Percentiles rank a stretch among this genome's conserved stretches.
phyloP scores from a whole-genome alignment of 192 early-diverging fungal species.

The Dissophora ornata region DNA sequence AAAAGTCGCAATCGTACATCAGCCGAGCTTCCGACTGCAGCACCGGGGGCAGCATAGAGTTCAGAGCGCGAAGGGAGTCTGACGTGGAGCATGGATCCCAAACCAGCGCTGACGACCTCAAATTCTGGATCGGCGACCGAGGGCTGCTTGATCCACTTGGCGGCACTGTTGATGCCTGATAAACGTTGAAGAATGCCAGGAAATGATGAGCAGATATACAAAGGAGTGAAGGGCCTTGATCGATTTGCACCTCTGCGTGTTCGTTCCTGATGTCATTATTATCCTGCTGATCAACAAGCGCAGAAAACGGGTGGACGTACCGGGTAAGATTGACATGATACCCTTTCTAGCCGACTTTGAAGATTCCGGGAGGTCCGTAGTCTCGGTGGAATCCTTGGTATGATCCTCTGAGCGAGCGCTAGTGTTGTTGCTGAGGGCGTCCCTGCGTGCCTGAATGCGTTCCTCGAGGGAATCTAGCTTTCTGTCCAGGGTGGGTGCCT shows the following conservation, averaged over 20 bases:
- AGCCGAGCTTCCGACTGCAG: constrained; percentile 63
- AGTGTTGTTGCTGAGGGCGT: constrained; percentile 13
- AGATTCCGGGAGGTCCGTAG: not conserved
- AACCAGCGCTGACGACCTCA: constrained; percentile 63
- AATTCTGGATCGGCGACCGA: constrained; percentile 63
- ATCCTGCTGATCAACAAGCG: not conserved
- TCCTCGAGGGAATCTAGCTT: constrained; percentile 52
- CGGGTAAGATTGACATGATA: constrained; percentile 52
- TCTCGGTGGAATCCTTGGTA: not conserved
- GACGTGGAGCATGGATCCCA: constrained; percentile 57
- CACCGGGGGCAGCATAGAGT: constrained; percentile 63
- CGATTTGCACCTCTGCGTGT: too few species aligned
- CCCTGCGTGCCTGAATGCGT: constrained; percentile 52
- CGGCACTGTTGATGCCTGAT: constrained; percentile 53
- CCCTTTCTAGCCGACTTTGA: constrained; percentile 38
- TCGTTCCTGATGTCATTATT: constrained; percentile 9
- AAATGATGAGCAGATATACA: not conserved
- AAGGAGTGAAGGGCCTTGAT: too few species aligned
- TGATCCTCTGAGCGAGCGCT: constrained; percentile 16
- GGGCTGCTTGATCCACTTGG: constrained; percentile 54
- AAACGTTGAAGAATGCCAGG: not conserved
- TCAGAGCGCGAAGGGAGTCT: constrained; percentile 64
- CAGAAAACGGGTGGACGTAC: not conserved
- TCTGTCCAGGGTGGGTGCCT: constrained; percentile 43
- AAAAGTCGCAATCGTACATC: constrained; percentile 40